Conservation (phyloP, 202 grass and related monocot species). For the Digitaria exilis region DNA sequence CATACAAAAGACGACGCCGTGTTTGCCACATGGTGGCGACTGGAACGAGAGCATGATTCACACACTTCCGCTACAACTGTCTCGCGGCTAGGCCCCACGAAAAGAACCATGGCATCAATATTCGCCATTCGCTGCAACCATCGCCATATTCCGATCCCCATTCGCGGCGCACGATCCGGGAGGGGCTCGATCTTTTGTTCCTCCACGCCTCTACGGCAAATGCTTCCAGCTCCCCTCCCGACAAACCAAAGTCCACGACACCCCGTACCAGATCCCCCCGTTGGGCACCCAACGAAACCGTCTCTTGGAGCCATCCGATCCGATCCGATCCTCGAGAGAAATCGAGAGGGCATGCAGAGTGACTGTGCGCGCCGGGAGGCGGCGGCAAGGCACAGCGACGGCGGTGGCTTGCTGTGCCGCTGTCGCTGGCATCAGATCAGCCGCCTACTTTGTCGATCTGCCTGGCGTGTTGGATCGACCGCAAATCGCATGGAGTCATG, state of each 20-base stretch:
- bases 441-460: no score
- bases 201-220: no score
- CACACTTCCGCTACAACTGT: neutral
- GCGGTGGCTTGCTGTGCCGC: neutral
- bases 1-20: no score
- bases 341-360: neutral
- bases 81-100: neutral
- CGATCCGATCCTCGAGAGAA: no score
- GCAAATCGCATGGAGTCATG: neutral
- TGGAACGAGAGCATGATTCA: neutral
- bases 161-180: slow-evolving; percentile 1
- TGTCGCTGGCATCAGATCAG: neutral
- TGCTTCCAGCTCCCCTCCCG: no score
- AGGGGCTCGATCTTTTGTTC: no score
- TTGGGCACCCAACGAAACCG: no score
- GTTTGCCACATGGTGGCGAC: neutral
- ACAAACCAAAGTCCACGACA: neutral
- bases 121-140: slow-evolving; percentile 23
- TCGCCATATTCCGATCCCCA: neutral
- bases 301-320: no score
- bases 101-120: slow-evolving; percentile 17
- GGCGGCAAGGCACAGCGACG: no score
- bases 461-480: no score
- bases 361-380: neutral
- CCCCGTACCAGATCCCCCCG: neutral